Evolutionary conservation across 768 basidiomycete species (phyloP).

Genomic region (Phanerodontia chrysosporium): DNA sequence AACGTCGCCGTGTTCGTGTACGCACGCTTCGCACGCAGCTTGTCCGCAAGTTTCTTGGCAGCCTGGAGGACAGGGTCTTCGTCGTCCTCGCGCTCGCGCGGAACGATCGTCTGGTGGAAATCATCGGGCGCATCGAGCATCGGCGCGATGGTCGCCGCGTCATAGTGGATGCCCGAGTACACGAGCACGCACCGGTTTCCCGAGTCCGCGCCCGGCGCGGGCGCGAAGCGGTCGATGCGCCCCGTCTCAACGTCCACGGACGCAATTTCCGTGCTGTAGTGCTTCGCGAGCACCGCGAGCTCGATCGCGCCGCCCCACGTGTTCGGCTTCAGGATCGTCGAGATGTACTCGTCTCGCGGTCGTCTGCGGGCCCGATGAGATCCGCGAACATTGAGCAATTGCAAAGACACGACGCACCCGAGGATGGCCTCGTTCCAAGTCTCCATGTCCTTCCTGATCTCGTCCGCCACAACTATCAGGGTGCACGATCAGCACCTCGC

Average conservation of each 20-base stretch:
- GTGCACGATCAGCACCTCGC: not conserved
- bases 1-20: constrained; percentile 92
- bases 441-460: constrained; percentile 65
- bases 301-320: constrained; percentile 98
- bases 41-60: constrained; percentile 65
- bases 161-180: constrained; percentile 97
- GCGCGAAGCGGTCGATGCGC: constrained; percentile 76
- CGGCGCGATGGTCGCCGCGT: constrained; percentile 82
- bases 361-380: no score
- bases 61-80: constrained; percentile 57
- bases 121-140: constrained; percentile 68
- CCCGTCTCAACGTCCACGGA: constrained; percentile 92
- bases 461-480: constrained; percentile 72
- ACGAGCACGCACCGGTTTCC: constrained; percentile 58
- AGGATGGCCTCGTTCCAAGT: constrained; percentile 84
- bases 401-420: constrained; percentile 45
- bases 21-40: constrained; percentile 71
- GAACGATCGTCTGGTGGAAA: constrained; percentile 86
- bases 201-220: constrained; percentile 38
- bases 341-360: constrained; percentile 66
- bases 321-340: constrained; percentile 71
- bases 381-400: constrained; percentile 1
- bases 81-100: constrained; percentile 44
- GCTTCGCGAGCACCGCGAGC: constrained; percentile 75
- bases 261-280: constrained; percentile 83